phyloP scores from a whole-genome alignment of 768 basidiomycete species.

The Suillus occidentalis region DNA sequence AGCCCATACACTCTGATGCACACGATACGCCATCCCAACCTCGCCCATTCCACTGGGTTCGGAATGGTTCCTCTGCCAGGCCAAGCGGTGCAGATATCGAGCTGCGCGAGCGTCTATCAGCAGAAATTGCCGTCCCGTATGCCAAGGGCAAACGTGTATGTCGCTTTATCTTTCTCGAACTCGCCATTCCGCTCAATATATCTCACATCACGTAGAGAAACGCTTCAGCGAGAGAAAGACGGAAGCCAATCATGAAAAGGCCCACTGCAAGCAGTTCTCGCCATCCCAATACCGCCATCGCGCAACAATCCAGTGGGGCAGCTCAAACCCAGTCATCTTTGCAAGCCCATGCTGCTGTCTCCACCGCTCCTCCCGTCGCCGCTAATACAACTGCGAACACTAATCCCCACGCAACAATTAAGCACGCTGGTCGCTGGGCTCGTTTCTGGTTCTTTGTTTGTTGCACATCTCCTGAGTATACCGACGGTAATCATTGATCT shows the following conservation, averaged over 20 bases:
- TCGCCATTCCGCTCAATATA: neutral
- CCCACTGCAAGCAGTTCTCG: neutral
- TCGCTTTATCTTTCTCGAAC: neutral
- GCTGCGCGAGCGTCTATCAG: too few relatives aligned
- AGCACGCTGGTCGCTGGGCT: neutral
- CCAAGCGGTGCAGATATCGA: too few relatives aligned
- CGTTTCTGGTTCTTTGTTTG: neutral
- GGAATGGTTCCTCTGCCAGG: too few relatives aligned
- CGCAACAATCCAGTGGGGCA: neutral
- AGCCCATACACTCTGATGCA: too few relatives aligned
- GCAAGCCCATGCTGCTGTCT: neutral
- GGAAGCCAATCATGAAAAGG: neutral
- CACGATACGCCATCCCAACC: too few relatives aligned
- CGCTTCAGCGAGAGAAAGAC: neutral
- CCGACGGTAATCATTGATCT: neutral
- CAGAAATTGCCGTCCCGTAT: too few relatives aligned
- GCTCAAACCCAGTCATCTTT: neutral
- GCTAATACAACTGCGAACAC: neutral
- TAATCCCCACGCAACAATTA: neutral
- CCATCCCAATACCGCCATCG: neutral
- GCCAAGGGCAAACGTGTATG: neutral
- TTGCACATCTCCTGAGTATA: neutral
- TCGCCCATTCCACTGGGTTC: too few relatives aligned
- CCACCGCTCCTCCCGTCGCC: neutral
- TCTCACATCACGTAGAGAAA: neutral